Evolutionary conservation across 1,284 basidiomycete species (phyloP), one percentile per base, ranked within the genome.

Genomic region (Ceratobasidium sp.): DNA sequence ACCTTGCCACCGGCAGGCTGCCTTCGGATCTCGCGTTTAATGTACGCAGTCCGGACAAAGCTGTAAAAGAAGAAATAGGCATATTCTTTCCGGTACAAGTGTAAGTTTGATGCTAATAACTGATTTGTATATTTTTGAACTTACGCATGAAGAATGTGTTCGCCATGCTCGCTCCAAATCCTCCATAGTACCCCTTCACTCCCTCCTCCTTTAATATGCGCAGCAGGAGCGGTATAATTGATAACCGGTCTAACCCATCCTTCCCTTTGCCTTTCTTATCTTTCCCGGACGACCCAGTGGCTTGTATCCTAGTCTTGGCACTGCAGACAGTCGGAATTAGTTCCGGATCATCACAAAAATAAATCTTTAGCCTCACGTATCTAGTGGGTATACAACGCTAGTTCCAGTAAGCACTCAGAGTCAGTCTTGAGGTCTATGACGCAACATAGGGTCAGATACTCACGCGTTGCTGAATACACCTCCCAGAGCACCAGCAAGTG

Each of bases 41-140:
- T 90, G 86, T 97, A 97, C 7, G 94, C 89, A 28, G 89, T 91
- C 81, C 96, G 91, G 40, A 99, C 94, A 84, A 96, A 89, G 39
- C 96, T 95, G 86, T 99, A 99, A 89, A 98, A 99, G 90, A 98
- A 99, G 89, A 99, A 99, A 88, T 99, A 99, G 26, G 98, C 97
- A 84, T 97, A 98, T 90, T 98, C 97, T 98, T 84, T 4, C 40
- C n/a, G 77, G 64, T 49, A 70, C 67, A 26, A 28, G 60, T 13
- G 66, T 78, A 7, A 63, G 46, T 77, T 39, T 40, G 46, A 18
- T 7, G 12, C 12, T 63, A 23, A 23, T 6, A 12, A 46, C 2
- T 51, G 39, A 49, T 20, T 13, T 20, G 70, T n/a, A 53, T 40
- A 26, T 51, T 20, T 28, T 10, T 51, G 13, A 23, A 91, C 96